Percentiles rank a stretch among this genome's conserved stretches.
Evolutionary conservation across 192 early-diverging fungal genomes (phyloP).

Genomic region (Irineochytrium annulatum): DNA sequence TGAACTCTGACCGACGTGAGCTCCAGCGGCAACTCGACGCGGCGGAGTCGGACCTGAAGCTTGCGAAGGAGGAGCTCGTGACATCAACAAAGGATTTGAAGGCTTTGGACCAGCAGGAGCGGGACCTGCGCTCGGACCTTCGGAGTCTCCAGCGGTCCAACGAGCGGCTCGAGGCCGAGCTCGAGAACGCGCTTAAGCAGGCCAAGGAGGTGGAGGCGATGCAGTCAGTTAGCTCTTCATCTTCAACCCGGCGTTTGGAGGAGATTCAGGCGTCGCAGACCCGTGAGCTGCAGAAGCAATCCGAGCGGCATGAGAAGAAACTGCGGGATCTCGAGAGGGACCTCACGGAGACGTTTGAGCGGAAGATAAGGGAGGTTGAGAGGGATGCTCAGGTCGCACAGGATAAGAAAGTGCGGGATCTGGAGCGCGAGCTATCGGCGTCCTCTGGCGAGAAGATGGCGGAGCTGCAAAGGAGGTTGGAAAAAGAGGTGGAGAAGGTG

Average conservation of each 20-base stretch:
- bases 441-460: constrained; percentile 4
- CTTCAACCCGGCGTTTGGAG: constrained; percentile 9
- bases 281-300: constrained; percentile 8
- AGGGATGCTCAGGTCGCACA: background rate
- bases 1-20: constrained; percentile 4
- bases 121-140: constrained; percentile 12
- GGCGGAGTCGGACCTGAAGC: constrained; percentile 5
- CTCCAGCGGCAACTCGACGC: constrained; percentile 1
- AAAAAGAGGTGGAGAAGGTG: background rate
- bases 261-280: constrained; percentile 12
- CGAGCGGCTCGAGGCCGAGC: constrained; percentile 2
- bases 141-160: constrained; percentile 3
- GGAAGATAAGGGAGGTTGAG: constrained; percentile 2
- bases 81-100: background rate
- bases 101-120: constrained; percentile 2
- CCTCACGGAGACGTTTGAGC: constrained; percentile 9
- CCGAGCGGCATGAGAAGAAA: constrained; percentile 14
- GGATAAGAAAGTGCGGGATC: constrained; percentile 8
- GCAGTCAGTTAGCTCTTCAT: background rate
- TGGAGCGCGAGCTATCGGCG: constrained; percentile 2
- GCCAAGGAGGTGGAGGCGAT: background rate
- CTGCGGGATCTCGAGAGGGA: constrained; percentile 9
- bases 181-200: constrained; percentile 6
- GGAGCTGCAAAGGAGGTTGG: constrained; percentile 3
- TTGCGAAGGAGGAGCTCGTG: constrained; percentile 12